phyloP scores from a whole-genome alignment of 2,329 filamentous ascomycete species.

The Colletotrichum aenigma region DNA sequence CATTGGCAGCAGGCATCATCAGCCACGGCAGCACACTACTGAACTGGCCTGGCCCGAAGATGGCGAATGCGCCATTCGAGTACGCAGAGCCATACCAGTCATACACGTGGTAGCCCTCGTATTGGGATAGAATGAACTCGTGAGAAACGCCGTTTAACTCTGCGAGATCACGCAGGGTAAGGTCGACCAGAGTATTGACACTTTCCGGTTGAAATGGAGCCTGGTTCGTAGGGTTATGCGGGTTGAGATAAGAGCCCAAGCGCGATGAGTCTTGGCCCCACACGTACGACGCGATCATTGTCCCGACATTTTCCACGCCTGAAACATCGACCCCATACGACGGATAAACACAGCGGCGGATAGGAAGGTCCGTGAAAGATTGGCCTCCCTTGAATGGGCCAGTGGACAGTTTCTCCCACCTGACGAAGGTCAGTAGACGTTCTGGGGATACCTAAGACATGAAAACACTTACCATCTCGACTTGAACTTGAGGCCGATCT shows the following conservation, averaged over 20 bases:
- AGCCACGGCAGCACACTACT: conserved; percentile 24
- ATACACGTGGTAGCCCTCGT: conserved; percentile 23
- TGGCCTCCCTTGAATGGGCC: conserved; percentile 27
- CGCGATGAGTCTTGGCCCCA: conserved; percentile 29
- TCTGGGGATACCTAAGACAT: neutral
- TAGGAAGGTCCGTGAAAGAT: conserved; percentile 31
- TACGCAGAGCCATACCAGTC: conserved; percentile 27
- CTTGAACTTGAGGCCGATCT: conserved; percentile 33
- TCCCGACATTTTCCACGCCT: conserved; percentile 17
- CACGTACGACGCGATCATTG: conserved; percentile 28
- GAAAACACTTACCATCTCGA: conserved; percentile 25
- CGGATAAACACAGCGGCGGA: conserved; percentile 35
- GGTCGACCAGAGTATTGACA: conserved; percentile 22
- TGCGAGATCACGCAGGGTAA: conserved; percentile 23
- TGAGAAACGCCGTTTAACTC: conserved; percentile 25
- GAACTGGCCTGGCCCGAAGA: conserved; percentile 27
- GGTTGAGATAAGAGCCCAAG: conserved; percentile 26
- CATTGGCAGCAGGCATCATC: conserved; percentile 25
- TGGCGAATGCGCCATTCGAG: conserved; percentile 27
- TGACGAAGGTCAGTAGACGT: neutral
- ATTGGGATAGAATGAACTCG: conserved; percentile 22
- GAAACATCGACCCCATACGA: conserved; percentile 29
- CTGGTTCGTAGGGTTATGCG: conserved; percentile 20
- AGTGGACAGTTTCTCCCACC: conserved; percentile 25
- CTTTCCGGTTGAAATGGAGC: conserved; percentile 20